A percentile compares a stretch with the other conserved stretches of the same genome.
These are phyloP conservation scores for Saccharomyces hybrid DNA, from an alignment of 1,139 yeast species.

Conservation along the genomic window DNA sequence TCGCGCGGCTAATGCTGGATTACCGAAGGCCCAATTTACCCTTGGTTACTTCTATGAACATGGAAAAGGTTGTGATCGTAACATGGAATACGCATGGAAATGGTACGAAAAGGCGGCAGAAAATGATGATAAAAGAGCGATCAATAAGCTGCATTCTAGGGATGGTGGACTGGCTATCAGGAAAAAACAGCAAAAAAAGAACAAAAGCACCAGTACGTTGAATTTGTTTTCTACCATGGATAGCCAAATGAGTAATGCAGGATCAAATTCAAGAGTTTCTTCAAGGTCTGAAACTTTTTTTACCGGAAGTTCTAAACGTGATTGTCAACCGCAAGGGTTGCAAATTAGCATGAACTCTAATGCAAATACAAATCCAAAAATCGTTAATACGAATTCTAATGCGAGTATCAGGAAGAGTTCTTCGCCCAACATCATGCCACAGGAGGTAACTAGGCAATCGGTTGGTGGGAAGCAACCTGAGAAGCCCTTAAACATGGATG, in stretches of 20 bases:
- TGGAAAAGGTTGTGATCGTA: constrained; percentile 76
- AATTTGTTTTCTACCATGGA: constrained; percentile 8
- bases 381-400: not conserved
- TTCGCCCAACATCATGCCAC: not conserved
- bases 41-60: constrained; percentile 77
- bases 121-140: constrained; percentile 63
- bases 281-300: not conserved
- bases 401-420: not conserved
- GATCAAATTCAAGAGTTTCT: not conserved
- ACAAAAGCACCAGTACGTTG: constrained; percentile 9
- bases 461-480: not conserved
- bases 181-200: constrained; percentile 7
- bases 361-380: not conserved
- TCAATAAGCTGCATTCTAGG: constrained; percentile 23
- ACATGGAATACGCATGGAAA: constrained; percentile 49
- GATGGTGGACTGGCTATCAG: not conserved
- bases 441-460: not conserved
- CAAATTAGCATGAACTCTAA: not conserved
- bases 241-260: not conserved
- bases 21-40: constrained; percentile 80
- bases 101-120: constrained; percentile 78
- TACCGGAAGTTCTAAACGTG: not conserved
- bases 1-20: constrained; percentile 68
- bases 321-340: not conserved
- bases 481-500: not conserved